A percentile compares a stretch with the other conserved stretches of the same genome.
Evolutionary conservation across 306 rosid species (phyloP).

Genomic region (Calophaca sinica): DNA sequence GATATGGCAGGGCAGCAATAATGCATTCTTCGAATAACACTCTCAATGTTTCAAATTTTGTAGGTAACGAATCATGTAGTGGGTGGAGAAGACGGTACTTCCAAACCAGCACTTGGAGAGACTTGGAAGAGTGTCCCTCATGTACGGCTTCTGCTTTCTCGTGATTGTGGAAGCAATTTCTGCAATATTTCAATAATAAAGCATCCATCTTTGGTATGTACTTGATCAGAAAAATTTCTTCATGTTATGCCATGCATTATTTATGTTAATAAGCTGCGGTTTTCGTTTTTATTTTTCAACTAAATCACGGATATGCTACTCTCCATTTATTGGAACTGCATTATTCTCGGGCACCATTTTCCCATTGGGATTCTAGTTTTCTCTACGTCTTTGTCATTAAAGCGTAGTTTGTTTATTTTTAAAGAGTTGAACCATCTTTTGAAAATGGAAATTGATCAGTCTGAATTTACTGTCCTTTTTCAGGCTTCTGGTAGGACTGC

Average conservation of each 20-base stretch:
- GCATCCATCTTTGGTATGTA: conserved; percentile 76
- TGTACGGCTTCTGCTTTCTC: conserved; percentile 71
- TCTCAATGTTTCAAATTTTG: conserved; percentile 46
- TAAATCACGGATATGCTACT: conserved; percentile 14
- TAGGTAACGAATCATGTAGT: conserved; percentile 94
- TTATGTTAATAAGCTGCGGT: conserved; percentile 6
- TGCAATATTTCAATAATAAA: conserved; percentile 64
- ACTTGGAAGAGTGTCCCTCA: conserved; percentile 93
- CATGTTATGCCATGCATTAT: neutral
- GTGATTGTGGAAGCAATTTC: conserved; percentile 57
- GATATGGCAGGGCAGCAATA: conserved; percentile 21
- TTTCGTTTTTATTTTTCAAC: conserved; percentile 13
- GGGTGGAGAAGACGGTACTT: conserved; percentile 78
- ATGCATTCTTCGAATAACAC: conserved; percentile 37
- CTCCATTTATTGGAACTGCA: conserved; percentile 3
- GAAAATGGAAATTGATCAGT: conserved; percentile 11
- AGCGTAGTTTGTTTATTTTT: neutral
- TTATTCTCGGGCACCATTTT: no score
- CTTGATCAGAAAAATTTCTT: conserved; percentile 30
- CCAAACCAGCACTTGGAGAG: conserved; percentile 96
- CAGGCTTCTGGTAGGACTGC: conserved; percentile 74
- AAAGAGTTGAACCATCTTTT: conserved; percentile 12
- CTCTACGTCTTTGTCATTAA: neutral
- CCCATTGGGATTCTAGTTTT: conserved; percentile 12
- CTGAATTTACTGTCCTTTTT: conserved; percentile 39